phyloP scores from a whole-genome alignment of 2,329 filamentous ascomycete species.

The Dactylellina parvicollis region DNA sequence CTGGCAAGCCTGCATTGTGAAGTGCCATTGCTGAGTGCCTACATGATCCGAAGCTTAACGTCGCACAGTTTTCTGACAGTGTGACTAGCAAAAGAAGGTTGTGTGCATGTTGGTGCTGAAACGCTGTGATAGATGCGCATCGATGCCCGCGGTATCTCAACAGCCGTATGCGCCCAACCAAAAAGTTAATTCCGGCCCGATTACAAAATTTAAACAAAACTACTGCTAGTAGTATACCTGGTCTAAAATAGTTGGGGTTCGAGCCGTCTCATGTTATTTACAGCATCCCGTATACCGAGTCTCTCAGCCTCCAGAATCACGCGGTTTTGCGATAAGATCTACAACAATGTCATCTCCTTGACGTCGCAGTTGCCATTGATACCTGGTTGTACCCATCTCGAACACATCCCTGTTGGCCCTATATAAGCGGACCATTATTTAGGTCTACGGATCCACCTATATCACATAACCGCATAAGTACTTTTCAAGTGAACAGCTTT shows the following conservation, averaged over 20 bases:
- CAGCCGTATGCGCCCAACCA: conserved; percentile 7
- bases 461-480: conserved; percentile 11
- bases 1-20: conserved; percentile 4
- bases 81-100: conserved; percentile 36
- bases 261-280: conserved; percentile 18
- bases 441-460: conserved; percentile 2
- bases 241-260: background rate
- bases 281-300: background rate
- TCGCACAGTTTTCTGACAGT: conserved; percentile 21
- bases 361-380: conserved; percentile 8
- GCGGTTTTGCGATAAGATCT: conserved; percentile 27
- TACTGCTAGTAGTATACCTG: background rate
- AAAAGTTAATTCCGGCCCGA: conserved; percentile 2
- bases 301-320: conserved; percentile 5
- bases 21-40: conserved; percentile 16
- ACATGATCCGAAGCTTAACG: conserved; percentile 45
- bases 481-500: background rate
- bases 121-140: background rate
- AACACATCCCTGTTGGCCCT: conserved; percentile 4
- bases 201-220: background rate
- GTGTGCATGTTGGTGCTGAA: conserved; percentile 34
- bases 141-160: conserved; percentile 24
- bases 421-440: conserved; percentile 24
- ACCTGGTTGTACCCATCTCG: conserved; percentile 1
- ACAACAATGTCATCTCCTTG: conserved; percentile 16